Percentiles rank a stretch among this genome's conserved stretches.
Conservation (phyloP, 371 early-diverging fungal species). For the Circinella minor region DNA sequence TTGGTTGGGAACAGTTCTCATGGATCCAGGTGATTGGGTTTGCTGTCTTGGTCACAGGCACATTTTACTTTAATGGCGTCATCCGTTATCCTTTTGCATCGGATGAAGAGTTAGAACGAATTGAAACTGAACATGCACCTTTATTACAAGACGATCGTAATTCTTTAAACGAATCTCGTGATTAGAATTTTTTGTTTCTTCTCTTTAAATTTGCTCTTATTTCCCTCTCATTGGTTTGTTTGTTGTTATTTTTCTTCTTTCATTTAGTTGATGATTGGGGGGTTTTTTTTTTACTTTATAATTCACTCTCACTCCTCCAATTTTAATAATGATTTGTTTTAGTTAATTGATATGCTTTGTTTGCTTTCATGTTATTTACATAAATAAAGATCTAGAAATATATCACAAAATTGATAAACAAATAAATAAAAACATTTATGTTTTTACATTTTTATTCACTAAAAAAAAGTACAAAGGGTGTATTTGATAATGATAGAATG, state of each 20-base stretch:
- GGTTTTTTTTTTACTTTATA: background rate
- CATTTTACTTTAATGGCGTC: constrained; percentile 91
- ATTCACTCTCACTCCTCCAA: background rate
- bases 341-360: no score
- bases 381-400: no score
- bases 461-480: no score
- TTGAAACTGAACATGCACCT: constrained; percentile 10
- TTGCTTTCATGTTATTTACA: no score
- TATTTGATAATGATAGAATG: no score
- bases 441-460: no score
- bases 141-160: background rate
- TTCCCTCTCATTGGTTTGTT: background rate
- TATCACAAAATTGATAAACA: no score
- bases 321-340: no score
- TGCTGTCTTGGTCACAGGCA: constrained; percentile 84
- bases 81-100: constrained; percentile 50
- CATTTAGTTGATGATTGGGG: background rate
- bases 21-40: constrained; percentile 90
- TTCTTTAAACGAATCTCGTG: background rate
- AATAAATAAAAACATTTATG: no score
- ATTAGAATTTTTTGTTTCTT: constrained; percentile 1
- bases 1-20: constrained; percentile 95
- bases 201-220: background rate
- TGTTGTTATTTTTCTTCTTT: constrained; percentile 4
- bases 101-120: constrained; percentile 20